Conservation (phyloP, 2,329 filamentous ascomycete species). For the Ascochyta fabae region DNA sequence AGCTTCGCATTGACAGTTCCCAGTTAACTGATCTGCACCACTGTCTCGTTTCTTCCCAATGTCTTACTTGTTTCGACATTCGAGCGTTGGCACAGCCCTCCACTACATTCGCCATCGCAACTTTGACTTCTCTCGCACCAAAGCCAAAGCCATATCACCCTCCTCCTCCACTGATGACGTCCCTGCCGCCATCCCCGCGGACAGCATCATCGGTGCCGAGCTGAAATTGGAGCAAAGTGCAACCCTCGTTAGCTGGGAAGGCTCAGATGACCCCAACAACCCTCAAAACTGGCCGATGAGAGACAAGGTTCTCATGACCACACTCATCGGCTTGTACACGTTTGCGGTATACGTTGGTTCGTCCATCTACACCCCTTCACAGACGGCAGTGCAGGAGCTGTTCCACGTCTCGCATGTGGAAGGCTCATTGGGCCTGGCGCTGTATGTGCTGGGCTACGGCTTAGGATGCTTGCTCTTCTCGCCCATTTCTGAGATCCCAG, state of each 20-base stretch:
- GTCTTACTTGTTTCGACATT: slow-evolving; percentile 32
- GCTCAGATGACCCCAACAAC: slow-evolving; percentile 44
- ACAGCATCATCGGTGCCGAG: slow-evolving; percentile 23
- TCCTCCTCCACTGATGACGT: slow-evolving; percentile 31
- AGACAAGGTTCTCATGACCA: slow-evolving; percentile 43
- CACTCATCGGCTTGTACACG: slow-evolving; percentile 59
- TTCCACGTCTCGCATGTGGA: slow-evolving; percentile 61
- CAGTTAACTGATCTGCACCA: neutral
- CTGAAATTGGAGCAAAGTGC: slow-evolving; percentile 33
- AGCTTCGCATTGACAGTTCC: neutral
- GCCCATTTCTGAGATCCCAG: slow-evolving; percentile 69
- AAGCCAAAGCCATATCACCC: slow-evolving; percentile 21
- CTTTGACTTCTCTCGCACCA: slow-evolving; percentile 27
- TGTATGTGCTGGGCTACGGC: slow-evolving; percentile 68
- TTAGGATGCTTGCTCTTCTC: slow-evolving; percentile 69
- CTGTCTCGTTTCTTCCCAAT: slow-evolving; percentile 11
- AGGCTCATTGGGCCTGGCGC: slow-evolving; percentile 63
- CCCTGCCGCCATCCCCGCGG: slow-evolving; percentile 13
- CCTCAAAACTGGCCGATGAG: slow-evolving; percentile 45
- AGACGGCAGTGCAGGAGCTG: slow-evolving; percentile 54
- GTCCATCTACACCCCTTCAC: slow-evolving; percentile 57
- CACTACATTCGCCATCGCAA: slow-evolving; percentile 31
- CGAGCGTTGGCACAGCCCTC: slow-evolving; percentile 22
- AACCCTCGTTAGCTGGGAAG: slow-evolving; percentile 50
- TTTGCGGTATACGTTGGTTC: slow-evolving; percentile 63